A percentile compares a stretch with the other conserved stretches of the same genome.
phyloP scores from a whole-genome alignment of 371 early-diverging fungal genomes.

The Amoeboaphelidium protococcarum region DNA sequence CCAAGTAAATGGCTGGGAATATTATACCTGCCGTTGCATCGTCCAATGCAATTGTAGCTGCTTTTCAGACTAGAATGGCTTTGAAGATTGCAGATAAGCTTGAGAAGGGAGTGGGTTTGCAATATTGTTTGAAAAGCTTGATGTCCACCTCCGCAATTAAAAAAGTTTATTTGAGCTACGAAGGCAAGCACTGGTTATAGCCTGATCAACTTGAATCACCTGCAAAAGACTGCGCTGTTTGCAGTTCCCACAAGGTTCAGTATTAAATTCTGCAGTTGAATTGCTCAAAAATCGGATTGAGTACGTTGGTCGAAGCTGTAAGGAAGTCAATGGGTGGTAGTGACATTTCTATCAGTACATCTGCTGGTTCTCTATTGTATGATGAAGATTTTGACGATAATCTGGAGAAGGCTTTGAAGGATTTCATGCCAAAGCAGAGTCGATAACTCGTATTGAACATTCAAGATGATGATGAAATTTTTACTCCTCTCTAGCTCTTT shows the following conservation, averaged over 20 bases:
- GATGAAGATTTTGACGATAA: slow-evolving; percentile 80
- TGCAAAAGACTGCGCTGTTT: neutral
- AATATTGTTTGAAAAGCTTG: slow-evolving; percentile 16
- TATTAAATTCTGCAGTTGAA: neutral
- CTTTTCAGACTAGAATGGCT: slow-evolving; percentile 66
- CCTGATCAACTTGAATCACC: neutral
- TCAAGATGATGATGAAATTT: neutral
- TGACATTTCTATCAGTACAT: neutral
- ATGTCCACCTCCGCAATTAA: neutral
- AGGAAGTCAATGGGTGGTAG: too few species aligned
- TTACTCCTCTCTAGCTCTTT: neutral
- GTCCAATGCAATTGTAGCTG: slow-evolving; percentile 95
- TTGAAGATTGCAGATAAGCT: slow-evolving; percentile 28
- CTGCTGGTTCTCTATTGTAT: slow-evolving; percentile 26
- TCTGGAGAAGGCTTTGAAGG: slow-evolving; percentile 19
- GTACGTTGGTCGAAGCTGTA: neutral
- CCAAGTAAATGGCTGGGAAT: slow-evolving; percentile 83
- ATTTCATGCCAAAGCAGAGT: slow-evolving; percentile 27
- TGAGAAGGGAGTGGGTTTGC: slow-evolving; percentile 12
- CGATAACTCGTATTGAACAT: neutral
- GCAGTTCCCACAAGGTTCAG: neutral
- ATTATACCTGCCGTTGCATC: slow-evolving; percentile 99
- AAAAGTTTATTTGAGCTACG: neutral
- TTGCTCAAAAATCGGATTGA: neutral
- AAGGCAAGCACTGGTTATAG: neutral